A percentile compares a stretch with the other conserved stretches of the same genome.
These are phyloP conservation scores for Effrenium voratum DNA, from an alignment of 73 alveolate species.

Conservation along the genomic window DNA sequence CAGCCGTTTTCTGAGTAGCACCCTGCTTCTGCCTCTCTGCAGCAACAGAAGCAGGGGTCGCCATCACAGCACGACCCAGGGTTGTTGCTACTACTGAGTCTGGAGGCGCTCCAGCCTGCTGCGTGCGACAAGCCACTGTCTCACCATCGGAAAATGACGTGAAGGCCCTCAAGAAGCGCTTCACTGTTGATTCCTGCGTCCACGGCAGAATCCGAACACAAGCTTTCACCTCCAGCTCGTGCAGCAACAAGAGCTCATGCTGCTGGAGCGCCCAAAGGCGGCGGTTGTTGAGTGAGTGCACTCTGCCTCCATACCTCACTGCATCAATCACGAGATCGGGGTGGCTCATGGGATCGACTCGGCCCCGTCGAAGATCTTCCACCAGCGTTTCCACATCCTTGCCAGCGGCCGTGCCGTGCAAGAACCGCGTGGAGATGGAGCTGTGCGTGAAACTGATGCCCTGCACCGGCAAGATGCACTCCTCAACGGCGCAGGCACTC, in stretches of 20 bases:
- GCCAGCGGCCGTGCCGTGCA: not conserved
- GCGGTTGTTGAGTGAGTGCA: constrained; percentile 27
- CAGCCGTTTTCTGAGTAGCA: not conserved
- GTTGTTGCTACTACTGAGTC: constrained; percentile 27
- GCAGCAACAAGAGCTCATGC: not conserved
- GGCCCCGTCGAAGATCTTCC: constrained; percentile 28
- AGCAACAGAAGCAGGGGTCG: not conserved
- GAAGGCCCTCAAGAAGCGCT: constrained; percentile 12
- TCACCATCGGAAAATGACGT: not conserved
- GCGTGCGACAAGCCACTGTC: not conserved
- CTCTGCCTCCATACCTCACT: not conserved
- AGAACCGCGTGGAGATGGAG: constrained; percentile 28
- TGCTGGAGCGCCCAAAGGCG: constrained; percentile 12
- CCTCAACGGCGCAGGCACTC: not conserved
- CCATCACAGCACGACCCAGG: constrained; percentile 17
- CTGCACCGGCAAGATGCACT: not conserved
- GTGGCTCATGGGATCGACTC: not conserved
- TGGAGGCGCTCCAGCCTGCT: not conserved
- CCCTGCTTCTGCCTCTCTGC: not conserved
- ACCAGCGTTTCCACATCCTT: not conserved
- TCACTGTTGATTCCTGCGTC: not conserved
- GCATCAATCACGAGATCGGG: constrained; percentile 7
- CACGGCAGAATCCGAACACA: not conserved
- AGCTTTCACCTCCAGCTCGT: not conserved
- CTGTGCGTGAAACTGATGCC: not conserved